A percentile compares a stretch with the other conserved stretches of the same genome.
phyloP scores from a whole-genome alignment of 805 yeast species.

The Pichia pseudocactophila region DNA sequence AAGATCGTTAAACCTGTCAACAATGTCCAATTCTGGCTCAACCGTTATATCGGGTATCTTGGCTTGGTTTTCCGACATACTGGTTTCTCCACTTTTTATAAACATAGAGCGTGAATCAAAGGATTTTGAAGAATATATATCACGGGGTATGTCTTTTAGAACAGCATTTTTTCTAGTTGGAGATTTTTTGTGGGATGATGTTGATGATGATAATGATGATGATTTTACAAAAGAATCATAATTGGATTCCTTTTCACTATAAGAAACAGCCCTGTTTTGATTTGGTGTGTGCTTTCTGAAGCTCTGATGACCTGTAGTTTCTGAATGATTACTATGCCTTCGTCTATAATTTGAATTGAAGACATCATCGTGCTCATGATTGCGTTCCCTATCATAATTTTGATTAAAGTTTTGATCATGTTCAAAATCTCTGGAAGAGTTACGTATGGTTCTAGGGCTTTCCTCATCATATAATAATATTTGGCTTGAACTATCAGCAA shows the following conservation, averaged over 20 bases:
- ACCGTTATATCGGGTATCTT: constrained; percentile 15
- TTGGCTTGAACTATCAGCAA: background rate
- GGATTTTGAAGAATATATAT: constrained; percentile 18
- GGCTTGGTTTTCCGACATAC: constrained; percentile 1
- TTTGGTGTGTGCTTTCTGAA: too few species aligned
- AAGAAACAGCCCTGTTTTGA: background rate
- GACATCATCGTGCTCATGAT: too few species aligned
- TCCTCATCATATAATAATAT: background rate
- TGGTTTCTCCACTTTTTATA: constrained; percentile 3
- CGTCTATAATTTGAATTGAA: too few species aligned
- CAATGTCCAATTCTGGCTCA: constrained; percentile 7
- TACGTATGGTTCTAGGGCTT: too few species aligned
- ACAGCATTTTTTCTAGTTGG: background rate
- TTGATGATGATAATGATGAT: background rate
- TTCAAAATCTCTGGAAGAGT: too few species aligned
- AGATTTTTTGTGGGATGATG: background rate
- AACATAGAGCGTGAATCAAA: background rate
- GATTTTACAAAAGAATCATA: background rate
- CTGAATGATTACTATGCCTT: too few species aligned
- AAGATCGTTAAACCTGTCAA: background rate
- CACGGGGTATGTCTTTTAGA: background rate
- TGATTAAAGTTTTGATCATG: too few species aligned
- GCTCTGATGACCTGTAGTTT: too few species aligned
- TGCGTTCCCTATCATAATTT: too few species aligned
- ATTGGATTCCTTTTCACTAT: background rate